Evolutionary conservation across 225 moss, liverwort and hornwort species (phyloP).

Genomic region (Rhytidiadelphus loreus): DNA sequence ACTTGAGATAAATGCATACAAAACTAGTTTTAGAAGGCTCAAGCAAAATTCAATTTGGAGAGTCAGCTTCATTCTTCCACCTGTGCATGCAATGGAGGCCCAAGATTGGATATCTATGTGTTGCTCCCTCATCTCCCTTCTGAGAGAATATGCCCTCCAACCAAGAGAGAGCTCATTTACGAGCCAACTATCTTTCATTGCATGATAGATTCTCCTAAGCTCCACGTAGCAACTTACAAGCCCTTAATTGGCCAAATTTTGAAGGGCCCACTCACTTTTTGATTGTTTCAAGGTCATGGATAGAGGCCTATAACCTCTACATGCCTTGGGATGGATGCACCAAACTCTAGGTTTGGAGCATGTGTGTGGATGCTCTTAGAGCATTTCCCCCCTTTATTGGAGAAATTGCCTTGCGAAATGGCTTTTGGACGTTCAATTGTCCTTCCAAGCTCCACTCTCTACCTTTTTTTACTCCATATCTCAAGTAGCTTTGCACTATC

Average conservation of each 20-base stretch:
- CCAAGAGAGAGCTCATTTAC: too few relatives aligned
- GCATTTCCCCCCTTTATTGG: too few relatives aligned
- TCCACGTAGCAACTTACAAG: fast-evolving
- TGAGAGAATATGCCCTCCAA: too few relatives aligned
- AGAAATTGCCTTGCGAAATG: too few relatives aligned
- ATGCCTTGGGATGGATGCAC: fast-evolving
- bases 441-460: too few relatives aligned
- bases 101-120: not conserved
- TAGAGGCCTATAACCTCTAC: fast-evolving
- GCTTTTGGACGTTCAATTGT: too few relatives aligned
- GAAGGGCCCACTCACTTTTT: not conserved
- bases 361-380: too few relatives aligned
- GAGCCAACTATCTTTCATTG: not conserved
- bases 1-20: not conserved
- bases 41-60: not conserved
- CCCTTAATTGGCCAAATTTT: not conserved
- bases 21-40: not conserved
- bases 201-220: not conserved
- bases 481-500: too few relatives aligned
- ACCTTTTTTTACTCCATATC: too few relatives aligned
- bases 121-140: not conserved
- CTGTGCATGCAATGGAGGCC: not conserved
- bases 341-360: too few relatives aligned
- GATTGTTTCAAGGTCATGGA: not conserved
- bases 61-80: not conserved